Conservation (phyloP, 495 filamentous ascomycete genomes). For the Penicillium cosmopolitanum region DNA sequence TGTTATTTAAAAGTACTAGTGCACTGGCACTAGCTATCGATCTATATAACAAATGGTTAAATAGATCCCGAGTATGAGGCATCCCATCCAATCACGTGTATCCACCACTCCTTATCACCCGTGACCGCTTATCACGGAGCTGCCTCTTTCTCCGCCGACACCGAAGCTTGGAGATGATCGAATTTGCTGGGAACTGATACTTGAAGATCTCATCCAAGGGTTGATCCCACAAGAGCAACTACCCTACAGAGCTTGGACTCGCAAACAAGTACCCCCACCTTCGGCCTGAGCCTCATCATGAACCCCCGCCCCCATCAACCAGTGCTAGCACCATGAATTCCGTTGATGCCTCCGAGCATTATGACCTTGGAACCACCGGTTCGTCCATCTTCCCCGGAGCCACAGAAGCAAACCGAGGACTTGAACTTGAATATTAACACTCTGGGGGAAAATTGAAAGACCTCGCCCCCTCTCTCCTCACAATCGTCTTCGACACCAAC, state of each 20-base stretch:
- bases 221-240: not conserved
- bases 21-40: too few species aligned
- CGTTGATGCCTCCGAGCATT: constrained; percentile 88
- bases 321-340: constrained; percentile 67
- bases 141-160: constrained; percentile 14
- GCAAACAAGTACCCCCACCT: not conserved
- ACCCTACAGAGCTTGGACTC: not conserved
- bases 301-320: constrained; percentile 15
- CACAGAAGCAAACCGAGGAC: too few species aligned
- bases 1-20: too few species aligned
- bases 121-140: constrained; percentile 29
- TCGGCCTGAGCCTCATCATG: constrained; percentile 17
- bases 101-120: constrained; percentile 16
- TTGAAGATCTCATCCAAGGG: not conserved
- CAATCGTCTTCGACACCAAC: constrained; percentile 94
- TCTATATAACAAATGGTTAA: too few species aligned
- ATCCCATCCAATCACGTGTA: too few species aligned
- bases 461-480: constrained; percentile 81
- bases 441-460: constrained; percentile 41
- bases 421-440: not conserved
- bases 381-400: not conserved
- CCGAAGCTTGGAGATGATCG: not conserved
- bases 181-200: not conserved
- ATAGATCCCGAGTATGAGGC: too few species aligned
- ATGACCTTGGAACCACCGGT: constrained; percentile 54